A percentile compares a stretch with the other conserved stretches of the same genome.
These are phyloP conservation scores for Arthrobotrys iridis DNA, from an alignment of 2,329 filamentous ascomycete species.

Conservation along the genomic window DNA sequence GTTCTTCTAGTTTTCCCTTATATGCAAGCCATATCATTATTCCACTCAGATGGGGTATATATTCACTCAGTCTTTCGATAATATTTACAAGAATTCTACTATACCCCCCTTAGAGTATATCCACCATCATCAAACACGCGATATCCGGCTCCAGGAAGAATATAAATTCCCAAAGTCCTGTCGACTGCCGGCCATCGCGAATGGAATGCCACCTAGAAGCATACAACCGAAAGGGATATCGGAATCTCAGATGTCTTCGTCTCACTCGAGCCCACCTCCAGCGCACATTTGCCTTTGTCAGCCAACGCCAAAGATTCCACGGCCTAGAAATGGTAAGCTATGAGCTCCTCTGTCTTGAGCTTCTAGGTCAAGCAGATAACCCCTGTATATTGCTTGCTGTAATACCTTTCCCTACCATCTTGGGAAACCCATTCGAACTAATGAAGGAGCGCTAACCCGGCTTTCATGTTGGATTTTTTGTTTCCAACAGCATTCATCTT, in stretches of 20 bases:
- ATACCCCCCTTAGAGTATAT: constrained; percentile 41
- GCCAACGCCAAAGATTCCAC: constrained; percentile 57
- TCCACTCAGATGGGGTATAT: constrained; percentile 50
- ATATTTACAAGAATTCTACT: constrained; percentile 35
- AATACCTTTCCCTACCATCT: constrained; percentile 23
- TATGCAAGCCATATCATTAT: constrained; percentile 30
- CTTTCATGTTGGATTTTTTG: constrained; percentile 54
- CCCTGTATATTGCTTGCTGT: constrained; percentile 28
- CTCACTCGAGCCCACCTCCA: constrained; percentile 52
- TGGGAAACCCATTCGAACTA: constrained; percentile 36
- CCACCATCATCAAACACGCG: constrained; percentile 16
- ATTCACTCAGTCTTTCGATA: constrained; percentile 47
- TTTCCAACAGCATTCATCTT: constrained; percentile 85
- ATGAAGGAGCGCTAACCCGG: constrained; percentile 42
- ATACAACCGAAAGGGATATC: constrained; percentile 40
- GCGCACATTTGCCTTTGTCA: constrained; percentile 58
- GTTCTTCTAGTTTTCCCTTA: constrained; percentile 22
- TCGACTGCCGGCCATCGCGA: constrained; percentile 29
- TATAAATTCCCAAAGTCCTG: constrained; percentile 39
- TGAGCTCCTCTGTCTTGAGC: constrained; percentile 36
- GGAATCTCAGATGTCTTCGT: constrained; percentile 44
- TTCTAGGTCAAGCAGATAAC: constrained; percentile 9
- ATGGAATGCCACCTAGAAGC: constrained; percentile 52
- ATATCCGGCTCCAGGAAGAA: constrained; percentile 22
- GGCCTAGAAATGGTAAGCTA: constrained; percentile 57